phyloP scores from a whole-genome alignment of 352 stramenopile species.

The Globisporangium canariense region DNA sequence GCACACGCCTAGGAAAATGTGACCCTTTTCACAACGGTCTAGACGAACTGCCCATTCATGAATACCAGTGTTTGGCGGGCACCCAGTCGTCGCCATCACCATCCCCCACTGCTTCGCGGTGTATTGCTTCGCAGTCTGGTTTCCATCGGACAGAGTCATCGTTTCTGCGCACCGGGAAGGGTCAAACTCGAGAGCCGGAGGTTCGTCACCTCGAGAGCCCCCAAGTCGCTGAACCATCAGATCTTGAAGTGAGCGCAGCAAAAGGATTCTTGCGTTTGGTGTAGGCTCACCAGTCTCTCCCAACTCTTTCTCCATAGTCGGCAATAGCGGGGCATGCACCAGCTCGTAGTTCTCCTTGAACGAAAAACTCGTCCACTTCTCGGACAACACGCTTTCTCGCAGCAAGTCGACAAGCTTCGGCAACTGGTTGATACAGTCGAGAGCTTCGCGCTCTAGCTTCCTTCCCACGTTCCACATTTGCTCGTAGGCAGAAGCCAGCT shows the following conservation, averaged over 20 bases:
- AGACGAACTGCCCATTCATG: slow-evolving; percentile 87
- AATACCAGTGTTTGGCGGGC: slow-evolving; percentile 78
- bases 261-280: slow-evolving; percentile 49
- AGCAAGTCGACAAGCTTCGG: slow-evolving; percentile 58
- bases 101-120: slow-evolving; percentile 90
- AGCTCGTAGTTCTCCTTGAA: slow-evolving; percentile 62
- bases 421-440: slow-evolving; percentile 67
- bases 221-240: slow-evolving; percentile 81
- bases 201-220: slow-evolving; percentile 66
- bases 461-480: slow-evolving; percentile 62
- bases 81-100: slow-evolving; percentile 85
- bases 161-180: slow-evolving; percentile 83
- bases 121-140: slow-evolving; percentile 86
- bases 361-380: slow-evolving; percentile 51
- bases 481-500: slow-evolving; percentile 62
- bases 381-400: slow-evolving; percentile 60
- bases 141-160: slow-evolving; percentile 83
- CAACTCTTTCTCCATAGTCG: slow-evolving; percentile 50
- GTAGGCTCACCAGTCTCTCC: slow-evolving; percentile 8
- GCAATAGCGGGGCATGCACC: slow-evolving; percentile 60
- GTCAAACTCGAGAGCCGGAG: slow-evolving; percentile 85
- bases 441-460: slow-evolving; percentile 57
- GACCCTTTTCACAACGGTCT: slow-evolving; percentile 86
- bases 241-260: slow-evolving; percentile 83
- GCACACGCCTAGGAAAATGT: slow-evolving; percentile 89